Base-by-base conservation (phyloP, 352 stramenopile species). In the Phytopythium kandeliae region DNA sequence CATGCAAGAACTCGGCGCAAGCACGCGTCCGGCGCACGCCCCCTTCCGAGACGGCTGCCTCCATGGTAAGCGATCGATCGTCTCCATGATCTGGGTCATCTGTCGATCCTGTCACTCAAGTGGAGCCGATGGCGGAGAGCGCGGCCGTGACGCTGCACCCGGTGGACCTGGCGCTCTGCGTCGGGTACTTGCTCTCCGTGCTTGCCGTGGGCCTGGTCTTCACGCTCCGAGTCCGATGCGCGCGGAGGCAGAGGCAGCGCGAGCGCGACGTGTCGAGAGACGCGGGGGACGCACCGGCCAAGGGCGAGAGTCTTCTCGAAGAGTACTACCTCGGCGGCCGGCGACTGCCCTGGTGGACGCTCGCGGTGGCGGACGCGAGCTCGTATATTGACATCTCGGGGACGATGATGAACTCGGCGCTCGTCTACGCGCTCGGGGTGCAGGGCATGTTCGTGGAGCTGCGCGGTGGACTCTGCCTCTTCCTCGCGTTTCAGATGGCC, bases 371-470 rank as follows among this genome's bases (percentile, higher is more conserved):
- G 0, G 80, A 92, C 55, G 81, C 87, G 50, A 89, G 78, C 62
- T 88, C 75, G 46, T 89, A 92, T 57, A 92, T 92, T 48, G 81
- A 92, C 62, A 89, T 92, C 44, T 86, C 75, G 1, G 77, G 80
- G 1, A 88, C 80, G 3, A 91, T 91, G 77, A 86, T 91, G 64
- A 88, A 89, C 57, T 89, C 78, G 36, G 81, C 76, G 51, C 55
- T 92, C 16, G 68, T 92, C 46, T 92, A 92, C 51, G 81, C 78
- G 22, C 62, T 92, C 28, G 81, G 81, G 11, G 60, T 89, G 55
- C 83, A 78, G 51, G 81, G 81, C 57, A 89, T 92, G 81, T 89
- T 82, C 68, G 86, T 92, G 46, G 80, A 92, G 55, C 77, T 89
- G 48, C 74, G 80, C n/a, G 80, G 80, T 28, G 80, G 80, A 3